A percentile compares a stretch with the other conserved stretches of the same genome.
phyloP scores from a whole-genome alignment of 306 rosid genomes.

The Dalbergia cultrata region DNA sequence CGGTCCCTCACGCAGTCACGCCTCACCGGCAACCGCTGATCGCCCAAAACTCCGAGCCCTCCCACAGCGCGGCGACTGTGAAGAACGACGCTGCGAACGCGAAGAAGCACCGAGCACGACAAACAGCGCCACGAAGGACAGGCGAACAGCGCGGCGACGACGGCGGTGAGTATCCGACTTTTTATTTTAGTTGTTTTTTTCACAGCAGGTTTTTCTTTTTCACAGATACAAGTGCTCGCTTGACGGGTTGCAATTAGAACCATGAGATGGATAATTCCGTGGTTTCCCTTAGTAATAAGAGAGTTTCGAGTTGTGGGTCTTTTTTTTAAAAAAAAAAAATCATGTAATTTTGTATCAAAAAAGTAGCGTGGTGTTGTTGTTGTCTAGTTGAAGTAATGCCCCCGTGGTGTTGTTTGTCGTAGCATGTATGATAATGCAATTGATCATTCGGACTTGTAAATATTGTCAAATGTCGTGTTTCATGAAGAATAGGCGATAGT shows the following conservation, averaged over 20 bases:
- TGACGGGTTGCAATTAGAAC: constrained; percentile 21
- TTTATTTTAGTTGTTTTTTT: background rate
- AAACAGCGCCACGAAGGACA: too few relatives aligned
- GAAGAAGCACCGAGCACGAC: too few relatives aligned
- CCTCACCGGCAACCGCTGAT: too few relatives aligned
- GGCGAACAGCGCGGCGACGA: too few relatives aligned
- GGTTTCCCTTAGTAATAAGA: background rate
- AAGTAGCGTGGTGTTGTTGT: constrained; percentile 5
- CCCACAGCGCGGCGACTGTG: too few relatives aligned
- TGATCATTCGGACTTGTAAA: constrained; percentile 2
- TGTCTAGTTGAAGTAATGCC: background rate
- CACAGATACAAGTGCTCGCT: background rate
- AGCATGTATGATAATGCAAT: constrained; percentile 3
- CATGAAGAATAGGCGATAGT: background rate
- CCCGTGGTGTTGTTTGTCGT: background rate
- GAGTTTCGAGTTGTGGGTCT: background rate
- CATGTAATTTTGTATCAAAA: background rate
- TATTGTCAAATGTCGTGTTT: background rate
- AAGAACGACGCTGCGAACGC: too few relatives aligned
- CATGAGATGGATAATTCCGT: background rate
- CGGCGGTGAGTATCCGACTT: constrained; percentile 71
- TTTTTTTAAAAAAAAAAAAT: background rate
- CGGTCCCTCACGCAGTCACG: too few relatives aligned
- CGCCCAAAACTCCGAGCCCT: too few relatives aligned
- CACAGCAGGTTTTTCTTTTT: background rate